A percentile compares a stretch with the other conserved stretches of the same genome.
phyloP scores from a whole-genome alignment of 768 basidiomycete genomes.

The Butyriboletus loyo region DNA sequence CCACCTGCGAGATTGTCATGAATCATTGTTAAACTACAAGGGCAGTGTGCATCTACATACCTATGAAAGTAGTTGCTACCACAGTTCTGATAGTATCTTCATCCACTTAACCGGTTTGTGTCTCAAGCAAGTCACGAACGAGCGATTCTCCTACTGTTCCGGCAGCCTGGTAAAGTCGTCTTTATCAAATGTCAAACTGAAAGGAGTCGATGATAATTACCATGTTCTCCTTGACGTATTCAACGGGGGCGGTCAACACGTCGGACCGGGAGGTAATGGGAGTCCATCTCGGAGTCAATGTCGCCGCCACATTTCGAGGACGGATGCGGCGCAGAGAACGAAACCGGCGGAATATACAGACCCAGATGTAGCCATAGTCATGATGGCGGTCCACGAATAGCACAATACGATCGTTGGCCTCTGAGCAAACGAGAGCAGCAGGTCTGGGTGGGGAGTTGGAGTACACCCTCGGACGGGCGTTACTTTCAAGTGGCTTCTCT shows the following conservation, averaged over 20 bases:
- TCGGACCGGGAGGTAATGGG: constrained; percentile 51
- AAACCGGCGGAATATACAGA: constrained; percentile 5
- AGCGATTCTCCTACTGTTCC: constrained; percentile 22
- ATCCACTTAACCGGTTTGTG: neutral
- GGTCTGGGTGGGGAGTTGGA: neutral
- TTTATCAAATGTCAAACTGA: neutral
- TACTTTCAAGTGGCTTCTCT: no score
- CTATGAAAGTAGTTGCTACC: constrained; percentile 21
- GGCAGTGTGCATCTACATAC: constrained; percentile 3
- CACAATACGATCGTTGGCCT: neutral
- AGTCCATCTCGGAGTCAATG: constrained; percentile 11
- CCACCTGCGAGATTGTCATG: constrained; percentile 16
- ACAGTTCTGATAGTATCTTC: constrained; percentile 21
- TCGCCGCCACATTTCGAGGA: constrained; percentile 15
- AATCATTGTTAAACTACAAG: neutral
- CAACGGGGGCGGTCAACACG: constrained; percentile 19
- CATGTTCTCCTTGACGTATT: constrained; percentile 24
- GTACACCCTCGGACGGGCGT: neutral
- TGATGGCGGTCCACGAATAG: neutral
- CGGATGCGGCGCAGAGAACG: neutral
- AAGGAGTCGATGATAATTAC: constrained; percentile 2
- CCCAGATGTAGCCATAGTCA: constrained; percentile 1
- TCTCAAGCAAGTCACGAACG: constrained; percentile 18
- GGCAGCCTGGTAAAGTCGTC: constrained; percentile 3
- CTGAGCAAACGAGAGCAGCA: neutral